Conservation (phyloP, 208 protist genomes). For the Acanthamoeba triangularis region DNA sequence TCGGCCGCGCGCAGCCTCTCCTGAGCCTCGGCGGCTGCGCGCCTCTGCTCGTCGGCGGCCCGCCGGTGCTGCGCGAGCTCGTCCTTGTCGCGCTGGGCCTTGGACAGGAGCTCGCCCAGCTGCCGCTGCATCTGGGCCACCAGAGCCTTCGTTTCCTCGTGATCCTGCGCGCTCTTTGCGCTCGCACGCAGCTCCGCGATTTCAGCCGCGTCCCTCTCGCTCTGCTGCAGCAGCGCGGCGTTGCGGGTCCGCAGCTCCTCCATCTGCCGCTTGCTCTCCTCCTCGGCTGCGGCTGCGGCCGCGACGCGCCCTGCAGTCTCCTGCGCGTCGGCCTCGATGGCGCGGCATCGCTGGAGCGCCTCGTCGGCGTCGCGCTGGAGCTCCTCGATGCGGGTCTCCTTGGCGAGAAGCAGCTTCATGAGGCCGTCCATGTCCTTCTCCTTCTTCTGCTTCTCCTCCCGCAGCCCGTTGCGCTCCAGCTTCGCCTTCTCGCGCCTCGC, state of each 20-base stretch:
- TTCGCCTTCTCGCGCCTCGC: not conserved
- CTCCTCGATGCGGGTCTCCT: conserved; percentile 2
- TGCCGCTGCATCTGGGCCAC: conserved; percentile 14
- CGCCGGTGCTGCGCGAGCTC: not conserved
- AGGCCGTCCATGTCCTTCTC: conserved; percentile 1
- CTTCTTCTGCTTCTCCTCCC: conserved; percentile 20
- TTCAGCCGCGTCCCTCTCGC: not conserved
- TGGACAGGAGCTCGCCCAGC: not conserved
- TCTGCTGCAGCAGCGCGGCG: not conserved
- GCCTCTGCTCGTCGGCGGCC: not conserved
- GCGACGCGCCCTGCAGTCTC: not conserved
- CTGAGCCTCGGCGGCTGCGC: not conserved
- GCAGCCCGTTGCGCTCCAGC: not conserved
- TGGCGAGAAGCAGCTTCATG: not conserved
- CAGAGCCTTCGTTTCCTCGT: not conserved
- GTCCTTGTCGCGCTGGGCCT: not conserved
- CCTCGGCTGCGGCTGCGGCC: not conserved
- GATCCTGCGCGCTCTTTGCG: not conserved
- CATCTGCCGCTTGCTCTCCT: not conserved
- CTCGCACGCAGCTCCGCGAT: not conserved
- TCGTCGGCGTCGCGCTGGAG: not conserved
- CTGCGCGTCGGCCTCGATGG: not conserved
- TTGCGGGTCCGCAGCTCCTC: not conserved
- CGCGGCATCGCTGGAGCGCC: not conserved
- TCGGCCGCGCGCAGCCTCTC: not conserved